Base-by-base conservation (phyloP, 2,329 filamentous ascomycete genomes). In the Colletotrichum endophyticum region DNA sequence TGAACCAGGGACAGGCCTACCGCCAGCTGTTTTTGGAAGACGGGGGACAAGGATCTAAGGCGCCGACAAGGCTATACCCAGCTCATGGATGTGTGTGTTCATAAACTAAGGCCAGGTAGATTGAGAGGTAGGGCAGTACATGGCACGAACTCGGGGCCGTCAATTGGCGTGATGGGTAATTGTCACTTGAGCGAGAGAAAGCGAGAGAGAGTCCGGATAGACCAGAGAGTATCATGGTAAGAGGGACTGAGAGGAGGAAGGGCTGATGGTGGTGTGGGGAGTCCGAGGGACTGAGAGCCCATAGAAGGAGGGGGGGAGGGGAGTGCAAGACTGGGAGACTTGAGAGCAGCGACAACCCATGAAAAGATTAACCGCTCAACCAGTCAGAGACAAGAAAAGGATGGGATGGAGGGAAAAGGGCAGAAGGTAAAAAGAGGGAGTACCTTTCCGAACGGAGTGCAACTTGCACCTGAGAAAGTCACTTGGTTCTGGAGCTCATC, bases 1-100 rank as follows among this genome's bases (percentile, higher is more conserved):
- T 79, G 80, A 79, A 80, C 80, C 80, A 82, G 80, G 79, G 79
- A 80, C 78, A 77, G 79, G 72, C 76, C 79, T 78, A 76, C 80
- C 76, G 76, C 70, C 76, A 62, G 69, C 81, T 81, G 79, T 78
- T 82, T 83, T 81, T 81, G 82, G 81, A 81, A 81, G 77, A 78
- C 76, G 81, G 79, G 80, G 79, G 76, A 78, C 78, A 81, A 81
- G 80, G 80, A 78, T 82, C 80, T 80, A 81, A 81, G 79, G 79
- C 61, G 64, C 76, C 77, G 80, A 77, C 78, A 79, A 78, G 77
- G 78, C 75, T 78, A 73, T 78, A 78, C 78, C 80, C 68, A 78
- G 78, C 79, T 78, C 66, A 73, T 62, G 67, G 66, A 72, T 73
- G 76, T 71, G 66, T 70, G 69, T 70, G 75, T 62, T 73, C 32